phyloP scores from a whole-genome alignment of 1,139 yeast species.

The Scheffersomyces titani region DNA sequence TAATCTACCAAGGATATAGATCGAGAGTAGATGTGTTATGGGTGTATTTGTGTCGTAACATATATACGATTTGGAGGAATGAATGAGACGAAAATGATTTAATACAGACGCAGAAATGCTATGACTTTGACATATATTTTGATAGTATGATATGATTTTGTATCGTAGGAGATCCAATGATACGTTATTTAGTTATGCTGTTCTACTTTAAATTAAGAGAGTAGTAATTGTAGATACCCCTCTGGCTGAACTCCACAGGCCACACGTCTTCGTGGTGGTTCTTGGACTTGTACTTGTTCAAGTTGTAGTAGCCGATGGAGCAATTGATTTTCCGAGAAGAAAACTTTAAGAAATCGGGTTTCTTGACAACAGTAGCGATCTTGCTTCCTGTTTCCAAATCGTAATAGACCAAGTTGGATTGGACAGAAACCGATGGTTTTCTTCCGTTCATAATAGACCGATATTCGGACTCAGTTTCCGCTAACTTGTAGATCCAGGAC shows the following conservation, averaged over 20 bases:
- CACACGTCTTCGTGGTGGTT: slow-evolving; percentile 49
- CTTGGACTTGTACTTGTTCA: slow-evolving; percentile 37
- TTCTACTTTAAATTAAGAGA: slow-evolving; percentile 44
- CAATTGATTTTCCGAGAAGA: slow-evolving; percentile 66
- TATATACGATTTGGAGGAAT: background rate
- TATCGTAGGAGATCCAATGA: background rate
- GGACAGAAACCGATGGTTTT: slow-evolving; percentile 3
- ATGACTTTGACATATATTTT: background rate
- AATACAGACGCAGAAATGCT: background rate
- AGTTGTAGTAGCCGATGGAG: slow-evolving; percentile 51
- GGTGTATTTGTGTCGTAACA: too few relatives aligned
- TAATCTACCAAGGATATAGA: too few relatives aligned
- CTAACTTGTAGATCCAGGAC: slow-evolving; percentile 74
- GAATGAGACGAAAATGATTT: background rate
- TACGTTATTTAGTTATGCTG: background rate
- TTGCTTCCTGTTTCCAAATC: slow-evolving; percentile 70
- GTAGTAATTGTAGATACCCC: slow-evolving; percentile 75
- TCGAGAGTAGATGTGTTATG: too few relatives aligned
- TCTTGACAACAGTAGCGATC: slow-evolving; percentile 53
- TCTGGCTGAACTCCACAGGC: slow-evolving; percentile 64
- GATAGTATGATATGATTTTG: background rate
- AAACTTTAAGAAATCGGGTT: slow-evolving; percentile 61
- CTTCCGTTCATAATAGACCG: slow-evolving; percentile 26
- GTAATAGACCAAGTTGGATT: slow-evolving; percentile 47
- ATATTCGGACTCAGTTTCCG: slow-evolving; percentile 33